Conservation (phyloP, 371 early-diverging fungal species). For the Mucor racemosus region DNA sequence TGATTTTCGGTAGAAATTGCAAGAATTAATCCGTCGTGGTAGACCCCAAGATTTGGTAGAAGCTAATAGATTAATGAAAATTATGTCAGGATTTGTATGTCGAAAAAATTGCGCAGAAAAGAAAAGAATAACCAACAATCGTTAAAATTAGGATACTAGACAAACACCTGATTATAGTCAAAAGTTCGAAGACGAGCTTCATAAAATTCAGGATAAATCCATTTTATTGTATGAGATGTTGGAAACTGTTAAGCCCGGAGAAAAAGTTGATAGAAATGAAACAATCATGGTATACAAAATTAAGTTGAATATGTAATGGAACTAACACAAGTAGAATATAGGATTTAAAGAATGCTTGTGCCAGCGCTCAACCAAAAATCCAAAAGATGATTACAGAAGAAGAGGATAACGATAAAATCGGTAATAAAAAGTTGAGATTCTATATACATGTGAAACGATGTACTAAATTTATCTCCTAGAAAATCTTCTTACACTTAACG, state of each 20-base stretch:
- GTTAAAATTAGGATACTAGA: conserved; percentile 67
- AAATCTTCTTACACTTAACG: conserved; percentile 79
- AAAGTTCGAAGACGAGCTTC: conserved; percentile 83
- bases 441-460: background rate
- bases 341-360: conserved; percentile 59
- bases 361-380: conserved; percentile 73
- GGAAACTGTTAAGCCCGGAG: conserved; percentile 67
- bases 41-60: conserved; percentile 93
- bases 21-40: conserved; percentile 96
- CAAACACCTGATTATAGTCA: conserved; percentile 84
- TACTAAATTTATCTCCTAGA: conserved; percentile 33
- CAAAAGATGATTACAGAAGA: conserved; percentile 72
- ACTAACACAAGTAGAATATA: conserved; percentile 35
- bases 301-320: conserved; percentile 33
- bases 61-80: conserved; percentile 96
- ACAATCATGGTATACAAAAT: conserved; percentile 46
- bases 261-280: conserved; percentile 64
- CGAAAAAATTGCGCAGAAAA: background rate
- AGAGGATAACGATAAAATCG: conserved; percentile 41
- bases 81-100: conserved; percentile 93
- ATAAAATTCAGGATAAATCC: conserved; percentile 78
- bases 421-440: conserved; percentile 7
- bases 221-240: conserved; percentile 82
- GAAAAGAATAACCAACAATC: background rate
- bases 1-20: conserved; percentile 74